Evolutionary conservation across 306 rosid species (phyloP), one percentile per base, ranked within the genome.

Genomic region (Citrullus amarus): DNA sequence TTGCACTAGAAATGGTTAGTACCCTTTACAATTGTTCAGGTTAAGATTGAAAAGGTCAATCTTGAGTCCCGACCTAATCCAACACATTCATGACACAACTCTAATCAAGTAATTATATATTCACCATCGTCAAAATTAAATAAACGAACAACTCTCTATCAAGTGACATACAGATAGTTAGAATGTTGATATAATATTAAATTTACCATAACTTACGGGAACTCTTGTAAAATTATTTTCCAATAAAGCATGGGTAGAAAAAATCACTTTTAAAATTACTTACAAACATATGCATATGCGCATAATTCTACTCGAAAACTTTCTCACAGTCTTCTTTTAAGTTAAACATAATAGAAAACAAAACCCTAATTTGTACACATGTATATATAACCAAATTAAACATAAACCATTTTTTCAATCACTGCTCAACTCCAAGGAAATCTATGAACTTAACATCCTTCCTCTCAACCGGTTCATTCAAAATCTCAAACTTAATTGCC

Each of bases 371-470:
- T 41, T n/a, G 0, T 41, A 16, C 8, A 10, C 3, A 9, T 48
- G 51, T 10, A 68, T 2, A 41, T n/a, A 41, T 9, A 68, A 11
- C 15, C 2, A 66, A 66, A 39, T 9, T 36, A 65, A 3, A 36
- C n/a, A 63, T 17, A 17, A 2, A 1, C 8, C 4, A 8, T 34
- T 30, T 6, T 60, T 6, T 61, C 16, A 12, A 1, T 62, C 44
- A 62, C 22, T 15, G 22, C 80, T 87, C 91, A 53, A 87, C 91
- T 10, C 93, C 91, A 80, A 89, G 91, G 82, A 89, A 89, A 77
- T 87, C 93, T 82, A 89, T 84, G 89, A 87, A 89, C 43, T 85
- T 79, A 82, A 80, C 73, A 60, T 74, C 76, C 67, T 89, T 80
- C 44, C 56, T 55, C 46, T 76, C 53, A 56, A 50, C 38, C 20